phyloP scores from a whole-genome alignment of 2,329 filamentous ascomycete genomes.

The Epichloe uncinata region DNA sequence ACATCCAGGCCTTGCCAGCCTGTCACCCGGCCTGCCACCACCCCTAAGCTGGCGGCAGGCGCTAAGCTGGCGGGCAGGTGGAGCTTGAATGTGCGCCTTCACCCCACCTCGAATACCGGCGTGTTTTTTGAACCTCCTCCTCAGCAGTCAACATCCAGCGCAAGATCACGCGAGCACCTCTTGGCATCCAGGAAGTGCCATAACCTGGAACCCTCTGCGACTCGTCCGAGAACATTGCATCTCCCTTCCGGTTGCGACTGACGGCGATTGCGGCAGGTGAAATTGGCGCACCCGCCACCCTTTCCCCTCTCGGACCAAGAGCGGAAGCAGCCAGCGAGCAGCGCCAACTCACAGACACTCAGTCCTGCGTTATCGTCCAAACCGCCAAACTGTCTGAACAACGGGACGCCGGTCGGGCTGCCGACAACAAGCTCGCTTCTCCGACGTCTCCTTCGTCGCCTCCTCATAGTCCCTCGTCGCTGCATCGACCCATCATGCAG shows the following conservation, averaged over 20 bases:
- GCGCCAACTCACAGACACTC: not conserved
- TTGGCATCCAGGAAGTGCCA: not conserved
- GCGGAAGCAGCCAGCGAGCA: not conserved
- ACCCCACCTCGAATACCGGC: not conserved
- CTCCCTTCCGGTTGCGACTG: not conserved
- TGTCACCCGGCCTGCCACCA: too few species aligned
- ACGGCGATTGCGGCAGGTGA: not conserved
- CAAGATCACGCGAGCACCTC: not conserved
- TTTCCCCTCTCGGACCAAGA: not conserved
- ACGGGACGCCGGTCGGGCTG: constrained; percentile 21
- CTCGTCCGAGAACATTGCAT: not conserved
- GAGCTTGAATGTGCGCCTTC: not conserved
- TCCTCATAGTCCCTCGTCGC: constrained; percentile 20
- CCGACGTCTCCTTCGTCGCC: constrained; percentile 9
- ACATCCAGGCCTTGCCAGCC: too few species aligned
- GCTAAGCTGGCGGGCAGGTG: not conserved
- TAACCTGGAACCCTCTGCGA: not conserved
- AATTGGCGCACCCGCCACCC: not conserved
- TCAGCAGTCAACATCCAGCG: not conserved
- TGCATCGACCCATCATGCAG: constrained; percentile 45
- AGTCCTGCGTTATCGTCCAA: not conserved
- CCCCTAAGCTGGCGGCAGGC: too few species aligned
- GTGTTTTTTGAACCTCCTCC: not conserved
- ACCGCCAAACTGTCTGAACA: constrained; percentile 31
- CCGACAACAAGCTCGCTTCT: constrained; percentile 10